Evolutionary conservation across 805 yeast species (phyloP).

Genomic region (Teunomyces gatunensis): DNA sequence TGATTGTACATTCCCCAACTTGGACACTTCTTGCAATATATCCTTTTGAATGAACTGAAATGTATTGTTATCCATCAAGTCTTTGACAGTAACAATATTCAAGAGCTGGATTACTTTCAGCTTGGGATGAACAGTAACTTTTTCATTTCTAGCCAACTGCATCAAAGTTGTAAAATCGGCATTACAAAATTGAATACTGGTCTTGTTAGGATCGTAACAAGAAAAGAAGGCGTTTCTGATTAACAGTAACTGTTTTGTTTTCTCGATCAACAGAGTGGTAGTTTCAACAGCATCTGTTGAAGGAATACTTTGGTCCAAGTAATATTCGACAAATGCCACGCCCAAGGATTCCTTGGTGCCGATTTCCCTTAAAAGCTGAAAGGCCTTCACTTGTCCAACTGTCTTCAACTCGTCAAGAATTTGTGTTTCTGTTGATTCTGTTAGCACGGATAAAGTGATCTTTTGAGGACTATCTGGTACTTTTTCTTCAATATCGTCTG

Average conservation of each 20-base stretch:
- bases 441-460: constrained; percentile 45
- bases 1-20: constrained; percentile 50
- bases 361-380: constrained; percentile 46
- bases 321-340: constrained; percentile 52
- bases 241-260: constrained; percentile 12
- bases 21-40: constrained; percentile 47
- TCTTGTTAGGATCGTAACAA: constrained; percentile 26
- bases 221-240: constrained; percentile 30
- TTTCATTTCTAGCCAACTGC: constrained; percentile 35
- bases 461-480: constrained; percentile 47
- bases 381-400: constrained; percentile 39
- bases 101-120: constrained; percentile 62
- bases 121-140: constrained; percentile 34
- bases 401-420: constrained; percentile 40
- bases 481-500: constrained; percentile 21
- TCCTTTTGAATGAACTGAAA: constrained; percentile 52
- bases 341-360: constrained; percentile 54
- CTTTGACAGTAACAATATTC: constrained; percentile 65
- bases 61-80: constrained; percentile 49
- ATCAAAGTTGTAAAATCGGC: constrained; percentile 37
- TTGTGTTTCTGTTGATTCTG: constrained; percentile 44
- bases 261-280: constrained; percentile 12
- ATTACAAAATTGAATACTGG: constrained; percentile 36
- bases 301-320: constrained; percentile 13
- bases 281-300: constrained; percentile 11